Evolutionary conservation across 345 rosid genomes (phyloP).

Genomic region (Kernera saxatilis): DNA sequence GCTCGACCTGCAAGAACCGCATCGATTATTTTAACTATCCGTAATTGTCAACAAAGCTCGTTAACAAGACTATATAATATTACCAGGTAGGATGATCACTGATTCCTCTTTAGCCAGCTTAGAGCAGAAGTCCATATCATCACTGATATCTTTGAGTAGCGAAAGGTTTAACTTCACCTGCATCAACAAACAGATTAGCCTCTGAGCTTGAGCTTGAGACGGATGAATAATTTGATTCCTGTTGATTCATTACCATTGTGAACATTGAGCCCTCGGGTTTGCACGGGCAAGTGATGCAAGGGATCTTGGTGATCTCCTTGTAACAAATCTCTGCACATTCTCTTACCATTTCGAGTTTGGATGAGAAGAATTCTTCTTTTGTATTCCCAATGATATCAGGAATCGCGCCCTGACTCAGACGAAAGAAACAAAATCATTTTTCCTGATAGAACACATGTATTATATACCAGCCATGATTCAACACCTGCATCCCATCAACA

Average conservation of each 20-base stretch:
- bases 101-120: conserved; percentile 43
- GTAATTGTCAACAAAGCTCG: background rate
- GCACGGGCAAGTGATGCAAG: conserved; percentile 37
- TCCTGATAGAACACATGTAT: background rate
- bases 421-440: background rate
- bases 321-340: conserved; percentile 35
- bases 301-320: conserved; percentile 28
- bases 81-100: conserved; percentile 35
- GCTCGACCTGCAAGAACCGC: conserved; percentile 39
- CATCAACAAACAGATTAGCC: background rate
- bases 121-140: conserved; percentile 38
- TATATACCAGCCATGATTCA: background rate
- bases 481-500: background rate
- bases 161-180: conserved; percentile 33
- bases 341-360: conserved; percentile 13
- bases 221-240: background rate
- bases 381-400: conserved; percentile 35
- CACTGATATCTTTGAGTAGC: conserved; percentile 29
- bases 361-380: conserved; percentile 28
- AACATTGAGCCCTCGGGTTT: conserved; percentile 40
- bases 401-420: conserved; percentile 23
- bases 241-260: conserved; percentile 22
- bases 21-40: background rate
- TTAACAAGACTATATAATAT: background rate
- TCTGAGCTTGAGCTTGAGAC: background rate